Percentiles rank a stretch among this genome's conserved stretches.
Conservation (phyloP, 164 flowering plant genomes). For the grape (Vitis vinifera) region ASM3070453v1 NC_081814.1:13967501-13968000, state of each 20-base stretch:
- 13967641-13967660: conserved; percentile 43
- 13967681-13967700: conserved; percentile 3
- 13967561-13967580: conserved; percentile 21
- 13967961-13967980: neutral
- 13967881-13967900: neutral
- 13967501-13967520: conserved; percentile 19
- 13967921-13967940: neutral
- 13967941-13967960: neutral
- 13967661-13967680: conserved; percentile 10
- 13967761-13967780: too few relatives aligned
- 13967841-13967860: too few relatives aligned
- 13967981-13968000: too few relatives aligned
- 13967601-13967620: conserved; percentile 25
- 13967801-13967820: too few relatives aligned
- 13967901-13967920: neutral
- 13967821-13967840: too few relatives aligned
- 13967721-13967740: neutral
- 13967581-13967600: conserved; percentile 25
- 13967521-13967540: conserved; percentile 35
- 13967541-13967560: conserved; percentile 22
- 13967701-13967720: neutral
- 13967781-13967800: too few relatives aligned
- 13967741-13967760: too few relatives aligned
- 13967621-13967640: conserved; percentile 22
- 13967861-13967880: too few relatives aligned